Base-by-base conservation (phyloP, 164 flowering plant species). In the Aristolochia contorta region DNA sequence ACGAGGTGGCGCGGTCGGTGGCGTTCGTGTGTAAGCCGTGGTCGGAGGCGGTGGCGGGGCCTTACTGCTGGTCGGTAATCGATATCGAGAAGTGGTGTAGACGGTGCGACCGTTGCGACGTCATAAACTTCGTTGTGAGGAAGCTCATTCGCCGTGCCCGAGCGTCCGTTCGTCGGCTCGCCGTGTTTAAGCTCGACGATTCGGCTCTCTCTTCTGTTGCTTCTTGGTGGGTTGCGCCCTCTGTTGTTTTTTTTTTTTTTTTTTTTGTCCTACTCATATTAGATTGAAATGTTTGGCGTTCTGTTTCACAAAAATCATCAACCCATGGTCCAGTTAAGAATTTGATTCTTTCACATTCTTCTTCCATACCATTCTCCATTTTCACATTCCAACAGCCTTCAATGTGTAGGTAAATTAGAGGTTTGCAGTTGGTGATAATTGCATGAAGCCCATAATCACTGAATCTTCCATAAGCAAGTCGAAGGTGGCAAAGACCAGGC, bases 41-140 rank as follows among this genome's bases (percentile, higher is more conserved):
- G 97, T 46, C 65, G 5, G 79, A 65, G 57, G 86, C 75, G 0
- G 89, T 84, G 27, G 54, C 46, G 8, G 96, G 89, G 25, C 96
- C 96, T 21, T 86, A 83, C 59, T 88, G 94, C 63, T 91, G 97
- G 97, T 86, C 85, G 68, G 89, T 86, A 77, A 85, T 88, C 16
- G 84, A 91, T 72, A 79, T 91, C 53, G 84, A 80, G 63, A 81
- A 80, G 46, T 89, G 96, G 94, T 81, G 94, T 60, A 60, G 32
- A 1, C 54, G 66, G 0, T 62, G 74, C 54, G 57, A 54, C 6
- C 80, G 77, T 4, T 24, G 41, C 16, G 62, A 47, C 20, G 54
- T 47, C 7, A 59, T 59, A 7, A 53, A 47, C 41, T 16, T 33
- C 16, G 54, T 53, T 16, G 71, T 87, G 54, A 61, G 66, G 58